These are phyloP conservation scores for Periconia sp. DNA, from an alignment of 2,329 filamentous ascomycete species.

Conservation along the genomic window DNA sequence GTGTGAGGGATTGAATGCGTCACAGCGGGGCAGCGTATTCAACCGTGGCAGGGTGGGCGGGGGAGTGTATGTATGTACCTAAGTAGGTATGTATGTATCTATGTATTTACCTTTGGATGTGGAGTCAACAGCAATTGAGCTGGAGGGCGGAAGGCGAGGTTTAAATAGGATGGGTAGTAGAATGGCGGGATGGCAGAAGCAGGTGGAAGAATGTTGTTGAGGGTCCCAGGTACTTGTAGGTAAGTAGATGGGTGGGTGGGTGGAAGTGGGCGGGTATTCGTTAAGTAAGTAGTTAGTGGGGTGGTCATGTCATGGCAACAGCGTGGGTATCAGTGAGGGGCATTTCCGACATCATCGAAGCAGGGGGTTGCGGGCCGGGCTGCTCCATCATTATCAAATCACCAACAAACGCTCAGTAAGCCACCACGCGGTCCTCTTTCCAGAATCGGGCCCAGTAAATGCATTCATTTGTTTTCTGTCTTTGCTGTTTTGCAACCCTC, in stretches of 20 bases:
- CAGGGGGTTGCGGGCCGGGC: constrained; percentile 6
- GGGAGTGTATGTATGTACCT: constrained; percentile 1
- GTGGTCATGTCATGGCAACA: background rate
- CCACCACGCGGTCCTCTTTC: constrained; percentile 6
- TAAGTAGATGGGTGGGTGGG: background rate
- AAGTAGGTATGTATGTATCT: too few species aligned
- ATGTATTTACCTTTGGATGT: background rate
- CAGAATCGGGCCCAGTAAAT: background rate
- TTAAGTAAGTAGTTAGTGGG: too few species aligned
- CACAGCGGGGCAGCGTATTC: constrained; percentile 8
- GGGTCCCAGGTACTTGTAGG: background rate
- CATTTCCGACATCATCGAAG: constrained; percentile 4
- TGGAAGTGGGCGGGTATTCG: background rate
- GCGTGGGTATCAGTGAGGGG: background rate
- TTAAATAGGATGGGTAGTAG: too few species aligned
- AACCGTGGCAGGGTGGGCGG: background rate
- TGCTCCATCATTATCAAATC: constrained; percentile 9
- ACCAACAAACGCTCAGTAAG: constrained; percentile 31
- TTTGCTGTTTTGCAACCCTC: background rate
- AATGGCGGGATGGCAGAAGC: too few species aligned
- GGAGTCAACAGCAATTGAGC: too few species aligned
- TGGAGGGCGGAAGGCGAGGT: background rate
- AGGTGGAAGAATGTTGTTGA: too few species aligned
- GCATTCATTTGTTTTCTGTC: constrained; percentile 5
- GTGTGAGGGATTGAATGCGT: constrained; percentile 4